phyloP scores from a whole-genome alignment of 2,329 filamentous ascomycete genomes.

The Trichoderma sp. region DNA sequence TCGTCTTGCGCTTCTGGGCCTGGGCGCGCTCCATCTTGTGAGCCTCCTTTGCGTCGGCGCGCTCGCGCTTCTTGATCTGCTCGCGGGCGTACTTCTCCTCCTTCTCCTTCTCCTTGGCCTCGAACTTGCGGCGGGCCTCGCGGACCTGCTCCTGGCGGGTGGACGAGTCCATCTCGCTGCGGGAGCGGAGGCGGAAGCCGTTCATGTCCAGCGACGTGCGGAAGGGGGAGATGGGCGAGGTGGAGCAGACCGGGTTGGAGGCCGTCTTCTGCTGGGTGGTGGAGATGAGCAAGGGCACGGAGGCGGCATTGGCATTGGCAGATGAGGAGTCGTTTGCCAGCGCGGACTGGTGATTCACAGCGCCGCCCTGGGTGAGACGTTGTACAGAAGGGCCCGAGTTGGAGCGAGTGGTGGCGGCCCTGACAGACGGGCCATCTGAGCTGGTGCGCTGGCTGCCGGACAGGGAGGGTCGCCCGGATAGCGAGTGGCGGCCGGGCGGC shows the following conservation, averaged over 20 bases:
- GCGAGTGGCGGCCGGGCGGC: conserved; percentile 35
- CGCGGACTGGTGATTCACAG: conserved; percentile 46
- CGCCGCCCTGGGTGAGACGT: conserved; percentile 45
- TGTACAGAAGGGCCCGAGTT: conserved; percentile 35
- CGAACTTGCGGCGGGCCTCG: conserved; percentile 63
- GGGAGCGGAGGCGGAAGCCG: conserved; percentile 61
- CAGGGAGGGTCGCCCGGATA: conserved; percentile 38
- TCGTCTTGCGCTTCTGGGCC: conserved; percentile 47
- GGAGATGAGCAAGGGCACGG: conserved; percentile 35
- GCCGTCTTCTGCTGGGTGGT: conserved; percentile 32
- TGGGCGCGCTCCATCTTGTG: conserved; percentile 53
- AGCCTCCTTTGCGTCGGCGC: conserved; percentile 60
- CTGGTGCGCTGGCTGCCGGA: conserved; percentile 41
- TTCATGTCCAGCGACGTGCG: conserved; percentile 61
- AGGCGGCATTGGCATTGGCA: conserved; percentile 30
- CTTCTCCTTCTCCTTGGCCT: conserved; percentile 63
- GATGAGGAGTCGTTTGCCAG: conserved; percentile 43
- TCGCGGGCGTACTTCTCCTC: conserved; percentile 64
- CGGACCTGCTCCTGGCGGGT: conserved; percentile 60
- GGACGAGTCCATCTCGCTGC: conserved; percentile 60
- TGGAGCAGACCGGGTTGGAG: conserved; percentile 34
- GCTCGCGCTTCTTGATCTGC: conserved; percentile 60
- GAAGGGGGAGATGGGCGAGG: conserved; percentile 52
- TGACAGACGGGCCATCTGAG: conserved; percentile 41
- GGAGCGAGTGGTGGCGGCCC: conserved; percentile 36